Conservation (phyloP, 2,329 filamentous ascomycete genomes). For the Scortechinia acanthostroma region DNA sequence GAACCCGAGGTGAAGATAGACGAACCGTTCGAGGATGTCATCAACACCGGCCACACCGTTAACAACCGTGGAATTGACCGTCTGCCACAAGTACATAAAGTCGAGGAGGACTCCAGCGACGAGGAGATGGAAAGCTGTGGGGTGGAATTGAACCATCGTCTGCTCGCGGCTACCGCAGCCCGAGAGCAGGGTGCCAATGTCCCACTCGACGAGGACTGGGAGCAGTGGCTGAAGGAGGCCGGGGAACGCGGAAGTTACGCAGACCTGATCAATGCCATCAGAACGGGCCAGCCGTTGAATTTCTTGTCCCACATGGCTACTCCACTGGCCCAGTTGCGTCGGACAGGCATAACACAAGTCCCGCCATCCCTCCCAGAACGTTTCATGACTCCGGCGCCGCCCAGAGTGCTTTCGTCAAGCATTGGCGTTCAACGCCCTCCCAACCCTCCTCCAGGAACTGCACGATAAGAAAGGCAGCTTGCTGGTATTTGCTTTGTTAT, state of each 20-base stretch:
- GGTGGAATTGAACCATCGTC: slow-evolving; percentile 37
- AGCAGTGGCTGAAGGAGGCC: slow-evolving; percentile 49
- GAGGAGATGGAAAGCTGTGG: slow-evolving; percentile 38
- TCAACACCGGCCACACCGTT: background rate
- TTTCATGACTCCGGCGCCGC: too few species aligned
- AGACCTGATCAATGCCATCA: slow-evolving; percentile 27
- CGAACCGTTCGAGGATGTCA: background rate
- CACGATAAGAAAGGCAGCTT: too few species aligned
- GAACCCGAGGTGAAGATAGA: background rate
- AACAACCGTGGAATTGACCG: background rate
- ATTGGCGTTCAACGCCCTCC: too few species aligned
- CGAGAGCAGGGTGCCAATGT: slow-evolving; percentile 36
- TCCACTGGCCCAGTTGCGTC: background rate
- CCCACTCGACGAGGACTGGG: slow-evolving; percentile 36
- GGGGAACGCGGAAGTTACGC: slow-evolving; percentile 35
- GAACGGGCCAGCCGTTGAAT: slow-evolving; percentile 20
- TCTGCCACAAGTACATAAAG: background rate
- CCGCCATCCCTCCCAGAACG: too few species aligned
- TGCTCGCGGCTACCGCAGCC: slow-evolving; percentile 41
- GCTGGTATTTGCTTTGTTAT: too few species aligned
- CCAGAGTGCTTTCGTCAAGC: too few species aligned
- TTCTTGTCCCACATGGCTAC: slow-evolving; percentile 4
- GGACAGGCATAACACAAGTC: background rate
- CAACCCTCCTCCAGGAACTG: too few species aligned
- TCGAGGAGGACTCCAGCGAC: slow-evolving; percentile 30